phyloP scores from a whole-genome alignment of 768 basidiomycete genomes.

The Trametes punicea region DNA sequence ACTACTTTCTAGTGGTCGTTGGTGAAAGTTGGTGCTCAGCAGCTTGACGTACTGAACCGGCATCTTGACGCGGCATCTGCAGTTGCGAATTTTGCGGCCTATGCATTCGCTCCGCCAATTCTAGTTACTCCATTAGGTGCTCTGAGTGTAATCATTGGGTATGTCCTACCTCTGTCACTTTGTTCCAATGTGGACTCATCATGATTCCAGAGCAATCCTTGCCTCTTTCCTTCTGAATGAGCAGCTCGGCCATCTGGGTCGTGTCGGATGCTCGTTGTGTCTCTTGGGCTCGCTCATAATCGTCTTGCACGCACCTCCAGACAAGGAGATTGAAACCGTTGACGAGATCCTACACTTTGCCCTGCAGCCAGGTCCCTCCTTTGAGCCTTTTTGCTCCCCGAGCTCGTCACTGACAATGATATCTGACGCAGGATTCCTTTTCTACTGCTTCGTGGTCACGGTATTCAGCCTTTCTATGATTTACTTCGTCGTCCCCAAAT shows the following conservation, averaged over 20 bases:
- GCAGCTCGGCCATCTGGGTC: slow-evolving; percentile 89
- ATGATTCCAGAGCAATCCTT: slow-evolving; percentile 68
- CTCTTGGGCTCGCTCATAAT: slow-evolving; percentile 90
- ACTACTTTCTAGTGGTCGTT: slow-evolving; percentile 62
- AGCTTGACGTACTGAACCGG: not conserved
- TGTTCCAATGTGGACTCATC: not conserved
- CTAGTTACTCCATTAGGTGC: slow-evolving; percentile 95
- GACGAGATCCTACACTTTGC: slow-evolving; percentile 92
- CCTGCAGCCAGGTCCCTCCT: slow-evolving; percentile 72
- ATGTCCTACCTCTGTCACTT: slow-evolving; percentile 26
- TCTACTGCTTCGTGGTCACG: slow-evolving; percentile 85
- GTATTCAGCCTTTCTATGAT: slow-evolving; percentile 86
- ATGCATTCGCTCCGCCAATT: slow-evolving; percentile 96
- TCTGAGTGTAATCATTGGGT: slow-evolving; percentile 95
- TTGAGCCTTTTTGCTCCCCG: not conserved
- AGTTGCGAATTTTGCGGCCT: slow-evolving; percentile 93
- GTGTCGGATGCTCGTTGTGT: slow-evolving; percentile 81
- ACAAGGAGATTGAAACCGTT: slow-evolving; percentile 89
- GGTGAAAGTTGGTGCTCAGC: slow-evolving; percentile 72
- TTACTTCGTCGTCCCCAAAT: slow-evolving; percentile 74
- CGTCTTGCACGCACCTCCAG: slow-evolving; percentile 93
- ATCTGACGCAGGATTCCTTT: slow-evolving; percentile 67
- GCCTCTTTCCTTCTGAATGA: slow-evolving; percentile 92
- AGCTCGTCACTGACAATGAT: not conserved
- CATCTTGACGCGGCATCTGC: not conserved